Conservation (phyloP, 805 yeast species). For the Yarrowia deformans region DNA sequence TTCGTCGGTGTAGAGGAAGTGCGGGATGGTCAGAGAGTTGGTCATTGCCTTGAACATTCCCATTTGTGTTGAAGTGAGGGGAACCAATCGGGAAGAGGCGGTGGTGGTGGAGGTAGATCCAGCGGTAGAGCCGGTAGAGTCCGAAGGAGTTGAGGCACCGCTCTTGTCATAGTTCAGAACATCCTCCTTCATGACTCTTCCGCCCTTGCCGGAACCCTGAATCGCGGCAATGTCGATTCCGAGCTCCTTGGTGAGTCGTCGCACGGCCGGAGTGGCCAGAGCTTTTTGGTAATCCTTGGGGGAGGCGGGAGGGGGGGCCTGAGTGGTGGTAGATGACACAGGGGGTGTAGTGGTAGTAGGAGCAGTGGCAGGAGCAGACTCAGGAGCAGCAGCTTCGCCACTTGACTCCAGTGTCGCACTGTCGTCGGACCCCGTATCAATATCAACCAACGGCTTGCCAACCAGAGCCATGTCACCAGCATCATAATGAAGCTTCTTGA, state of each 20-base stretch:
- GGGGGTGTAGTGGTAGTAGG: neutral
- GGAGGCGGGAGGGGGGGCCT: constrained; percentile 4
- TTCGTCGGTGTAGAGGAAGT: constrained; percentile 51
- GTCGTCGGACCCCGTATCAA: too few relatives aligned
- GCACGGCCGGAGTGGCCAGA: constrained; percentile 51
- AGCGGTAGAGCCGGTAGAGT: too few relatives aligned
- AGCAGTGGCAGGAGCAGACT: neutral
- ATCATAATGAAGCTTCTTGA: constrained; percentile 49
- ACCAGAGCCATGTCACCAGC: constrained; percentile 51
- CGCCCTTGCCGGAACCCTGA: constrained; percentile 49
- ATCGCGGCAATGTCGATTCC: constrained; percentile 45
- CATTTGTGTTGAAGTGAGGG: constrained; percentile 48
- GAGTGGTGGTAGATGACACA: neutral
- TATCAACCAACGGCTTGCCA: constrained; percentile 50
- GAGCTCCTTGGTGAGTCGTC: constrained; percentile 48
- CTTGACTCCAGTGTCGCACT: too few relatives aligned
- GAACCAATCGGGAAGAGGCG: constrained; percentile 37
- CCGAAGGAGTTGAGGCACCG: too few relatives aligned
- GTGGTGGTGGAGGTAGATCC: constrained; percentile 36
- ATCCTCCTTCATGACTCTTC: constrained; percentile 50
- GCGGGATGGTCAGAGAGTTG: constrained; percentile 49
- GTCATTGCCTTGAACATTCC: constrained; percentile 51
- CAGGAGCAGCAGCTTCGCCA: neutral
- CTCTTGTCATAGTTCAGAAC: constrained; percentile 42
- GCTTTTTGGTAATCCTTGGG: constrained; percentile 34